A percentile compares a stretch with the other conserved stretches of the same genome.
These are phyloP conservation scores for Botrytis pseudocinerea DNA, from an alignment of 2,329 filamentous ascomycete species.

Conservation along the genomic window DNA sequence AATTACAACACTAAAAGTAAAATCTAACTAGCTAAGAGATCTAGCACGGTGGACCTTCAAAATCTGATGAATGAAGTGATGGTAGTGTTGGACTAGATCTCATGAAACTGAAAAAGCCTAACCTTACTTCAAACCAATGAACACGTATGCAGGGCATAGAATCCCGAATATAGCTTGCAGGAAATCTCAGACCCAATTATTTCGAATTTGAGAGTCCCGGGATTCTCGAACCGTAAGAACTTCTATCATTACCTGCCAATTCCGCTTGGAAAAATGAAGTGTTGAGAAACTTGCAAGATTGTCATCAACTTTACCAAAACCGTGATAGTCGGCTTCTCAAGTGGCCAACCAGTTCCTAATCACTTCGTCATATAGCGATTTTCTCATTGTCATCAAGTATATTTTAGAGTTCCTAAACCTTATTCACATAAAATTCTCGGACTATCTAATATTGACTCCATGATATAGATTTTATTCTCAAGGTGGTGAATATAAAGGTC, in stretches of 20 bases:
- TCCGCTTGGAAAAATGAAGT: background rate
- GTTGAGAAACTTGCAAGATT: no score
- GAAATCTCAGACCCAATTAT: background rate
- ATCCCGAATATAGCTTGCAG: background rate
- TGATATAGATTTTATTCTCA: no score
- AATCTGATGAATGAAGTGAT: no score
- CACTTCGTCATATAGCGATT: no score
- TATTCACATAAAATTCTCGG: no score
- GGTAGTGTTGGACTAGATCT: background rate
- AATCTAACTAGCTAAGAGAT: background rate
- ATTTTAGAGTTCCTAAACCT: no score
- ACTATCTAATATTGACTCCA: no score
- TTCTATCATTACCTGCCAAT: background rate
- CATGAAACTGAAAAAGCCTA: background rate
- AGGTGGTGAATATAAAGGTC: no score
- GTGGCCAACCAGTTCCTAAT: no score
- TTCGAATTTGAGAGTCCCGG: background rate
- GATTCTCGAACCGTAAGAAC: background rate
- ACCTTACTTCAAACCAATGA: background rate
- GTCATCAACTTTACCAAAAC: background rate
- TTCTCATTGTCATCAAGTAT: no score
- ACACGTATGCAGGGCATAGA: background rate
- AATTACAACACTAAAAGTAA: background rate
- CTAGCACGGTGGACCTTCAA: background rate
- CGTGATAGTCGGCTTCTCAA: no score